These are phyloP conservation scores for Fusarium lateritium DNA, from an alignment of 2,329 filamentous ascomycete genomes.

Conservation along the genomic window DNA sequence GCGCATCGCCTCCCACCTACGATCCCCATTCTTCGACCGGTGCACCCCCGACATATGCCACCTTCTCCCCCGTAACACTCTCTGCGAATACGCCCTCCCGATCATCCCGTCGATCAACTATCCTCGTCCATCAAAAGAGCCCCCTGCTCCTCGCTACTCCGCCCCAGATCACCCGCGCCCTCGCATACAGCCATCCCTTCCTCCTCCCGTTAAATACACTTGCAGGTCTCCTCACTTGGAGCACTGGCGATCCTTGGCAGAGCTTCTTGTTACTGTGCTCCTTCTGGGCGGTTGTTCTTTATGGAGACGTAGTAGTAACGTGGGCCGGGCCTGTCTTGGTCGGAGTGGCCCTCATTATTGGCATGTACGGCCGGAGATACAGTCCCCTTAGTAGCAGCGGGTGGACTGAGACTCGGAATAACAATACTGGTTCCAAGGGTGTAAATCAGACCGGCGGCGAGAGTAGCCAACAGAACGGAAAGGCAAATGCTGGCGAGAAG, in stretches of 20 bases:
- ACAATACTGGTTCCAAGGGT: constrained; percentile 44
- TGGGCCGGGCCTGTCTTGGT: constrained; percentile 87
- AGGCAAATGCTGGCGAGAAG: constrained; percentile 47
- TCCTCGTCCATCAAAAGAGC: constrained; percentile 97
- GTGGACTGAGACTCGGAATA: constrained; percentile 69
- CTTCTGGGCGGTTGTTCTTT: constrained; percentile 90
- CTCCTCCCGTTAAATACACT: constrained; percentile 89
- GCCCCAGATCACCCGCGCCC: constrained; percentile 91
- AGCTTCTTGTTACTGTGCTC: constrained; percentile 89
- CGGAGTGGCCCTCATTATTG: constrained; percentile 83
- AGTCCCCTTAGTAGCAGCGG: constrained; percentile 91
- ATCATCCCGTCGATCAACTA: constrained; percentile 83
- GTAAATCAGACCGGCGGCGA: constrained; percentile 34
- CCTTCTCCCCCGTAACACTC: constrained; percentile 89
- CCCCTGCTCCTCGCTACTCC: constrained; percentile 93
- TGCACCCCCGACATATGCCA: constrained; percentile 81
- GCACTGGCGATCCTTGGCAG: constrained; percentile 93
- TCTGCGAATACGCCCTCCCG: constrained; percentile 74
- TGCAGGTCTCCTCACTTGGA: constrained; percentile 92
- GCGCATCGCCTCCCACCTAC: constrained; percentile 53
- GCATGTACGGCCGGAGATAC: constrained; percentile 93
- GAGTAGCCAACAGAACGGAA: constrained; percentile 47
- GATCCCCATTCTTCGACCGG: constrained; percentile 53
- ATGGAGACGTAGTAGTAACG: constrained; percentile 86
- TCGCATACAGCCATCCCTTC: constrained; percentile 97